Evolutionary conservation across 768 basidiomycete genomes (phyloP).

Genomic region (Amanita muscaria): DNA sequence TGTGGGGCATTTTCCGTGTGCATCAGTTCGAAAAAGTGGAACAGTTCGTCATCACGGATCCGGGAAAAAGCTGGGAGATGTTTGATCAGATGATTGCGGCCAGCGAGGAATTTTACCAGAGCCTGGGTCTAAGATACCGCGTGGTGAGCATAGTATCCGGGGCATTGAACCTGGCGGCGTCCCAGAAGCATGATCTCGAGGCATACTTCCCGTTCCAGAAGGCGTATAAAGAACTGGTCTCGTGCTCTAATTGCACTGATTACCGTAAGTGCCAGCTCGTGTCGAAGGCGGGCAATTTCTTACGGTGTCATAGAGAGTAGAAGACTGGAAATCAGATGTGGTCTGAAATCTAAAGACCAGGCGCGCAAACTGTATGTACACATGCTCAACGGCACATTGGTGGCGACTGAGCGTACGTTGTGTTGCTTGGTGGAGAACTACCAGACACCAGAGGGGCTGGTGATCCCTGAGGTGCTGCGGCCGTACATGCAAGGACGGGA

Average conservation of each 20-base stretch:
- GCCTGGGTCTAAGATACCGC: slow-evolving; percentile 85
- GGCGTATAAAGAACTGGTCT: slow-evolving; percentile 94
- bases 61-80: slow-evolving; percentile 90
- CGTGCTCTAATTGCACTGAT: slow-evolving; percentile 97
- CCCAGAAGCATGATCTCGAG: slow-evolving; percentile 96
- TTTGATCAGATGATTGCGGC: slow-evolving; percentile 86
- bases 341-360: slow-evolving; percentile 86
- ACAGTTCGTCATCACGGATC: slow-evolving; percentile 92
- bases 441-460: slow-evolving; percentile 88
- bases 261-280: slow-evolving; percentile 66
- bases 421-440: slow-evolving; percentile 99
- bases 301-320: slow-evolving; percentile 60
- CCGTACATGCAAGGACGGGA: slow-evolving; percentile 96
- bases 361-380: slow-evolving; percentile 91
- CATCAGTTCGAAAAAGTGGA: slow-evolving; percentile 99
- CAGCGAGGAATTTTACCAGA: slow-evolving; percentile 94
- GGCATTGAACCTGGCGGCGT: slow-evolving; percentile 91
- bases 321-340: slow-evolving; percentile 87
- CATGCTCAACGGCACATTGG: slow-evolving; percentile 98
- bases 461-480: slow-evolving; percentile 81
- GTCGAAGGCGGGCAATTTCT: no score
- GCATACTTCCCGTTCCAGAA: slow-evolving; percentile 99
- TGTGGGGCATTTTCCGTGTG: slow-evolving; percentile 99
- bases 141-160: slow-evolving; percentile 94
- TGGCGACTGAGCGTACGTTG: slow-evolving; percentile 92